Conservation (phyloP, 2,329 filamentous ascomycete species). For the Diplodia scrobiculata region DNA sequence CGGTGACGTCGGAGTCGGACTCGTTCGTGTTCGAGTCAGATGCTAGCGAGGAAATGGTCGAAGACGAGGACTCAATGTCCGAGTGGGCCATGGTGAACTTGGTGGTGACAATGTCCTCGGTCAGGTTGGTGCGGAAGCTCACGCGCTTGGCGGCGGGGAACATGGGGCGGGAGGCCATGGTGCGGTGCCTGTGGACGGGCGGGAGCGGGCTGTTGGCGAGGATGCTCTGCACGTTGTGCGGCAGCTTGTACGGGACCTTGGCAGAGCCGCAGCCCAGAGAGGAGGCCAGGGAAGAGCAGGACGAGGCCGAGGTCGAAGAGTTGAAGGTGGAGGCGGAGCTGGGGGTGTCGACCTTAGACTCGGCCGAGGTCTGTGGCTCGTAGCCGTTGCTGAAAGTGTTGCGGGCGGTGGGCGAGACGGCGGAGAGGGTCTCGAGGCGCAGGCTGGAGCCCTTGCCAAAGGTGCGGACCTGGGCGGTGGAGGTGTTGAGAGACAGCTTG, state of each 20-base stretch:
- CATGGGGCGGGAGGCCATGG: slow-evolving; percentile 48
- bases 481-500: slow-evolving; percentile 64
- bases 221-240: slow-evolving; percentile 51
- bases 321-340: slow-evolving; percentile 46
- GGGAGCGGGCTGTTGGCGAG: slow-evolving; percentile 50
- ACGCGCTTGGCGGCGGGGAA: slow-evolving; percentile 62
- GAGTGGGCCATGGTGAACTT: slow-evolving; percentile 60
- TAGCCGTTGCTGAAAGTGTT: slow-evolving; percentile 66
- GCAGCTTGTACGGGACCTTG: slow-evolving; percentile 50
- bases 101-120: slow-evolving; percentile 61
- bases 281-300: slow-evolving; percentile 31
- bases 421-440: slow-evolving; percentile 56
- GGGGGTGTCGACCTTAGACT: slow-evolving; percentile 44
- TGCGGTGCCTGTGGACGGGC: slow-evolving; percentile 40
- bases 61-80: slow-evolving; percentile 53
- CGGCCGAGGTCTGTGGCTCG: slow-evolving; percentile 39
- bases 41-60: slow-evolving; percentile 40
- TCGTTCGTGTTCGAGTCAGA: slow-evolving; percentile 33
- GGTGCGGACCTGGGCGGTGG: slow-evolving; percentile 49
- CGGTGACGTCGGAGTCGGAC: neutral
- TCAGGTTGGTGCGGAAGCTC: slow-evolving; percentile 57
- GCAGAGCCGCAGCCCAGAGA: slow-evolving; percentile 40
- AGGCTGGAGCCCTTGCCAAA: slow-evolving; percentile 59
- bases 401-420: slow-evolving; percentile 61
- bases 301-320: slow-evolving; percentile 38